These are phyloP conservation scores for Globisporangium lucens DNA, from an alignment of 352 stramenopile species.

Conservation along the genomic window DNA sequence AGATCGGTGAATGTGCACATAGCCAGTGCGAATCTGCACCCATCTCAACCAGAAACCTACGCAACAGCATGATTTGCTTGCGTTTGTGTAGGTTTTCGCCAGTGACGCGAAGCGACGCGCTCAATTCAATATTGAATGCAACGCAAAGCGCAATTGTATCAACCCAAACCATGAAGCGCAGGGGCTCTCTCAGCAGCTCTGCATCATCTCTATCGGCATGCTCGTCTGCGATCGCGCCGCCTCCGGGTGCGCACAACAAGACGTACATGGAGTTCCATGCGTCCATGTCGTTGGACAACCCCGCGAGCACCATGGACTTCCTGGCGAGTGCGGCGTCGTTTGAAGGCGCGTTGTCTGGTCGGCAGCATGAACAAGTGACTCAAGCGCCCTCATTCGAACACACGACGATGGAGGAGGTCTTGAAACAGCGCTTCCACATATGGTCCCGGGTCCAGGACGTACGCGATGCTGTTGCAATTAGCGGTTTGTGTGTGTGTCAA, in stretches of 20 bases:
- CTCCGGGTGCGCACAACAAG: neutral
- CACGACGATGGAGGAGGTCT: constrained; percentile 21
- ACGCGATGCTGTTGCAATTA: neutral
- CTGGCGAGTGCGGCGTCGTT: constrained; percentile 13
- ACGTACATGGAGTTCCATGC: constrained; percentile 55
- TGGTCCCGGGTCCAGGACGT: constrained; percentile 42
- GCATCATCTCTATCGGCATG: neutral
- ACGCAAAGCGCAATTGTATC: neutral
- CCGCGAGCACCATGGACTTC: constrained; percentile 14
- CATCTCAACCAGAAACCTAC: constrained; percentile 2
- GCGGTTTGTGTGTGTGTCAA: neutral
- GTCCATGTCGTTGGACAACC: constrained; percentile 65
- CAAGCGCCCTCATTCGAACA: neutral
- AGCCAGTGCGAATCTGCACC: neutral
- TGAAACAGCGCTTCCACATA: constrained; percentile 23
- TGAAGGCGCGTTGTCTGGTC: neutral
- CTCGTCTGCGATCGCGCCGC: neutral
- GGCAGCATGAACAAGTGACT: neutral
- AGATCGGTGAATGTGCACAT: constrained; percentile 4
- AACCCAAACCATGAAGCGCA: neutral
- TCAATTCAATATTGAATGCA: neutral
- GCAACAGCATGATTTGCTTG: constrained; percentile 7
- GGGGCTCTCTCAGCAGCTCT: neutral
- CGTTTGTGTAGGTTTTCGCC: neutral
- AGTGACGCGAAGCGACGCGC: constrained; percentile 6